Conservation (phyloP, 352 stramenopile genomes). For the Pythium guiyangense region DNA sequence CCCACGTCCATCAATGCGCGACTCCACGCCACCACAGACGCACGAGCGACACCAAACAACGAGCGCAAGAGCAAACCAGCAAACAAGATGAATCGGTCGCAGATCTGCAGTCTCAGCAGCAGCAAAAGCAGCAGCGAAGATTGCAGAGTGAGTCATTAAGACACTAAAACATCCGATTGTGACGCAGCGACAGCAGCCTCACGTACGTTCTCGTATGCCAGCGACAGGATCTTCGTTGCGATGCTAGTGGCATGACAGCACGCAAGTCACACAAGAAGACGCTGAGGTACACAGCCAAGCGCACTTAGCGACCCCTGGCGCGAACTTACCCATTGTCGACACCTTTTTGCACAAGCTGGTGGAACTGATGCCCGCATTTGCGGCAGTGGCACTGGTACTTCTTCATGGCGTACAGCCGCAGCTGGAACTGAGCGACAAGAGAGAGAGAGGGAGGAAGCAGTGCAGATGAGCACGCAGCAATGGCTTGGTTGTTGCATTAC, state of each 20-base stretch:
- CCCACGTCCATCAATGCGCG: slow-evolving; percentile 6
- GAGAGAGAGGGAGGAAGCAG: no score
- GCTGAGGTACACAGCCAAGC: background rate
- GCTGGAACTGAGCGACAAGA: slow-evolving; percentile 54
- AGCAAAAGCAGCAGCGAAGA: background rate
- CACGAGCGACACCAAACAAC: background rate
- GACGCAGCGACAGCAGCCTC: background rate
- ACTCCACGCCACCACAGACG: background rate
- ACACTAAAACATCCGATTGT: background rate
- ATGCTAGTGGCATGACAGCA: slow-evolving; percentile 36
- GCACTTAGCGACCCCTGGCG: background rate
- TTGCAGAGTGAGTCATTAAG: slow-evolving; percentile 1
- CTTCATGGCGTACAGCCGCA: slow-evolving; percentile 85
- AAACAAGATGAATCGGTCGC: slow-evolving; percentile 78
- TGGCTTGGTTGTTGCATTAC: background rate
- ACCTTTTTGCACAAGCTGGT: slow-evolving; percentile 79
- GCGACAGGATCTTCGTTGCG: slow-evolving; percentile 80
- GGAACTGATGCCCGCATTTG: slow-evolving; percentile 58
- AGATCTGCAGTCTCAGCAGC: slow-evolving; percentile 40
- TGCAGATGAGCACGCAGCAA: background rate
- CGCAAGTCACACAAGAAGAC: background rate
- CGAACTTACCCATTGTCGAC: slow-evolving; percentile 79
- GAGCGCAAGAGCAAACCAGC: slow-evolving; percentile 34
- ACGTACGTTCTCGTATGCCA: slow-evolving; percentile 80
- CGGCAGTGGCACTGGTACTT: slow-evolving; percentile 70